A percentile compares a stretch with the other conserved stretches of the same genome.
Evolutionary conservation across 495 filamentous ascomycete genomes (phyloP).

Genomic region (Acidiella bohemica): DNA sequence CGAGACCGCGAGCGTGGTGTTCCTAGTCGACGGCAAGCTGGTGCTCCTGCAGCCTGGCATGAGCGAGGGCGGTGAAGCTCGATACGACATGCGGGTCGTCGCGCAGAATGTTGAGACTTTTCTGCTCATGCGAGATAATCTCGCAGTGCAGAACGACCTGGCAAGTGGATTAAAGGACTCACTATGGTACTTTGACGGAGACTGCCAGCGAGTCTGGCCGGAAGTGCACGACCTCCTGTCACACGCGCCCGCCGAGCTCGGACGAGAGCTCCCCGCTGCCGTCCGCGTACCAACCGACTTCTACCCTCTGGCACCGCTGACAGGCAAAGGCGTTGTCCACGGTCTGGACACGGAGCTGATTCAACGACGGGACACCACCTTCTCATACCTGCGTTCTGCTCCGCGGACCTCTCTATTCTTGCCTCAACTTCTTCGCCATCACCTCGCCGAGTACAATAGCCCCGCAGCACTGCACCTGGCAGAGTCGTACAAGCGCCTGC

Average conservation of each 20-base stretch:
- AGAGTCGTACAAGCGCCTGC: constrained; percentile 69
- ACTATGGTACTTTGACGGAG: constrained; percentile 87
- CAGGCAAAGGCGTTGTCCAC: constrained; percentile 74
- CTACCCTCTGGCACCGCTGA: constrained; percentile 76
- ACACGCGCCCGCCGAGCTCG: constrained; percentile 45
- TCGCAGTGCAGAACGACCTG: neutral
- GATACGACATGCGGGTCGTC: constrained; percentile 96
- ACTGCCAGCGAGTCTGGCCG: constrained; percentile 66
- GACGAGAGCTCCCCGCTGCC: constrained; percentile 46
- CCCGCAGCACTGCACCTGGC: constrained; percentile 62
- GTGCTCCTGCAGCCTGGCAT: constrained; percentile 80
- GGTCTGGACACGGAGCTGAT: constrained; percentile 86
- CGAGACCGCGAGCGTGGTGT: constrained; percentile 81
- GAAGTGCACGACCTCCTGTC: constrained; percentile 79
- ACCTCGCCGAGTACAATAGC: constrained; percentile 56
- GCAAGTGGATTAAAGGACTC: constrained; percentile 46
- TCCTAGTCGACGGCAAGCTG: constrained; percentile 90
- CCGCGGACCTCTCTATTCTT: constrained; percentile 56
- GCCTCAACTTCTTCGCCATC: constrained; percentile 66
- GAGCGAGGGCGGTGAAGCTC: constrained; percentile 61
- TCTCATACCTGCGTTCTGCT: constrained; percentile 57
- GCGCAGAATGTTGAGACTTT: constrained; percentile 95
- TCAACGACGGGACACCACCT: constrained; percentile 77
- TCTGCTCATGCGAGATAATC: constrained; percentile 69
- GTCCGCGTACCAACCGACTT: constrained; percentile 68